Conservation (phyloP, 2,329 filamentous ascomycete genomes). For the Leptographium lundbergii region DNA sequence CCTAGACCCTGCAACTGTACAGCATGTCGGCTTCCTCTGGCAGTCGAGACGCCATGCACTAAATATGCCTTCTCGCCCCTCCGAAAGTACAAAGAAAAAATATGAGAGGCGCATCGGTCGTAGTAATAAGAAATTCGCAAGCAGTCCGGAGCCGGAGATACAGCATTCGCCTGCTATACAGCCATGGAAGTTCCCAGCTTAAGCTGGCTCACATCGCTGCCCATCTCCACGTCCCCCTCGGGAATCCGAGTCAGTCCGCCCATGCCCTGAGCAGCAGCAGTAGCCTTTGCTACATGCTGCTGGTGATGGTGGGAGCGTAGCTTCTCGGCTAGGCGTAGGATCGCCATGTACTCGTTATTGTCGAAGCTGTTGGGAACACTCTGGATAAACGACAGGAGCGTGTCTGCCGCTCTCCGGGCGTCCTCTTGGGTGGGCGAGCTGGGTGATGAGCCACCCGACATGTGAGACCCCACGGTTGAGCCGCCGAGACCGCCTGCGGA, state of each 20-base stretch:
- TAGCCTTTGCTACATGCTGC: conserved; percentile 16
- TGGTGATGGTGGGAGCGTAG: conserved; percentile 43
- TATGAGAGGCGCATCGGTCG: too few species aligned
- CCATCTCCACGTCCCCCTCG: conserved; percentile 42
- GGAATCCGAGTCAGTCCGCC: conserved; percentile 42
- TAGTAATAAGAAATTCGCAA: too few species aligned
- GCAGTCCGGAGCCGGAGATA: too few species aligned
- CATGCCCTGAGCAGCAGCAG: conserved; percentile 20
- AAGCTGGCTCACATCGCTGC: conserved; percentile 21
- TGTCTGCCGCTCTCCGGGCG: conserved; percentile 66
- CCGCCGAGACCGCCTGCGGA: conserved; percentile 14
- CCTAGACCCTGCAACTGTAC: too few species aligned
- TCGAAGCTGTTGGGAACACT: conserved; percentile 55
- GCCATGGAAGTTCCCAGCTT: conserved; percentile 25
- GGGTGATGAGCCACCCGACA: conserved; percentile 39
- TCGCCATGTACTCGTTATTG: conserved; percentile 61
- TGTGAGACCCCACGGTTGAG: background rate
- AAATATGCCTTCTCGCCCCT: too few species aligned
- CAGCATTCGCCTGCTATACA: conserved; percentile 9
- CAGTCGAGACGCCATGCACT: too few species aligned
- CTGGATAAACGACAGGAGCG: conserved; percentile 71
- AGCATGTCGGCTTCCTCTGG: too few species aligned
- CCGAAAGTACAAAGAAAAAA: too few species aligned
- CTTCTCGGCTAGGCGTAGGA: conserved; percentile 78
- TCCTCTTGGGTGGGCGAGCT: conserved; percentile 72